A percentile compares a stretch with the other conserved stretches of the same genome.
Conservation (phyloP, 2,329 filamentous ascomycete species). For the Ophiostoma sp. region DNA sequence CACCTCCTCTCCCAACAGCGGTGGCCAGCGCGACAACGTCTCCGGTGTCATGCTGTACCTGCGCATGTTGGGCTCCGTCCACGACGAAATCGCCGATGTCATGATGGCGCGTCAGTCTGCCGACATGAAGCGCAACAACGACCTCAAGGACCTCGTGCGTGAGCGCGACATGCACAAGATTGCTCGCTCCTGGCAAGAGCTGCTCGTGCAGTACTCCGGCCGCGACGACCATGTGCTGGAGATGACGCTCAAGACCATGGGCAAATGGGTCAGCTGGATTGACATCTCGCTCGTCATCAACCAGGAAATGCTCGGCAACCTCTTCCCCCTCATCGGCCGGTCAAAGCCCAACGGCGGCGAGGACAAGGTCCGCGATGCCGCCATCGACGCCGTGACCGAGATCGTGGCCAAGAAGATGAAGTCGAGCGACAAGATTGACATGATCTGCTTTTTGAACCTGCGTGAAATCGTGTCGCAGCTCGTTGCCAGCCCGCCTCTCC, state of each 20-base stretch:
- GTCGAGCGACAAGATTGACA: conserved; percentile 81
- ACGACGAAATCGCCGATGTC: conserved; percentile 95
- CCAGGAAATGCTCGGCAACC: conserved; percentile 73
- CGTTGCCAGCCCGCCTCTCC: conserved; percentile 72
- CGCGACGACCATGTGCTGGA: conserved; percentile 70
- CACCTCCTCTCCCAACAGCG: conserved; percentile 55
- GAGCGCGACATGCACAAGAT: conserved; percentile 84
- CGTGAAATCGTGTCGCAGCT: conserved; percentile 80
- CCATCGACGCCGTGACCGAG: conserved; percentile 91
- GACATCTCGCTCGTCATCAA: conserved; percentile 93
- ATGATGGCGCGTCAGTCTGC: conserved; percentile 70
- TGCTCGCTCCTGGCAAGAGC: conserved; percentile 83
- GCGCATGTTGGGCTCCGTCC: conserved; percentile 79
- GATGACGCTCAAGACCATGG: conserved; percentile 83
- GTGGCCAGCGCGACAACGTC: conserved; percentile 60
- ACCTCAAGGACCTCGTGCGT: conserved; percentile 85
- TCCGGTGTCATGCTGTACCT: conserved; percentile 80
- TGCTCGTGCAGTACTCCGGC: conserved; percentile 70
- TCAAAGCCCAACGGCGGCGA: conserved; percentile 55
- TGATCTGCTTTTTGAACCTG: conserved; percentile 87
- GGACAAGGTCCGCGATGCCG: conserved; percentile 81
- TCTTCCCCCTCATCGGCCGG: conserved; percentile 84
- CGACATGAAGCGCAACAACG: conserved; percentile 78
- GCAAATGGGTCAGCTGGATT: conserved; percentile 98
- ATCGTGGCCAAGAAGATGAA: conserved; percentile 99